Evolutionary conservation across 768 basidiomycete genomes (phyloP).

Genomic region (Boletellus emodensis): DNA sequence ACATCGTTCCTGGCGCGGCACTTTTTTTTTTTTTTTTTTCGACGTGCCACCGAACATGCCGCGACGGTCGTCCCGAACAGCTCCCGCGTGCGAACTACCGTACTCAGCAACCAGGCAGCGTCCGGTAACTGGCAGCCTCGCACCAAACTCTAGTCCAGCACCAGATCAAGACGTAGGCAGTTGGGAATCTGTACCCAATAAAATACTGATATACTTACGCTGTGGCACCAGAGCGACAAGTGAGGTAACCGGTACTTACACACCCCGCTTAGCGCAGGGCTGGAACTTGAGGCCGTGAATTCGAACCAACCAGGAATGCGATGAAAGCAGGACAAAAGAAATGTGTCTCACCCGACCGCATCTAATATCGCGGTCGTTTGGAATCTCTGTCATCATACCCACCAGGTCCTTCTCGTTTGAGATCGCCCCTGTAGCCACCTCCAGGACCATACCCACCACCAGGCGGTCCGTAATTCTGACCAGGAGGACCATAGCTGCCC

Average conservation of each 20-base stretch:
- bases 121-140: neutral
- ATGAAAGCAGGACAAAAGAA: conserved; percentile 24
- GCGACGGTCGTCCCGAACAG: neutral
- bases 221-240: conserved; percentile 26
- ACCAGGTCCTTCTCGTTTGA: conserved; percentile 72
- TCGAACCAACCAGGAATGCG: conserved; percentile 20
- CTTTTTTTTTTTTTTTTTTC: conserved; percentile 17
- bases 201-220: conserved; percentile 37
- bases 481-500: conserved; percentile 40
- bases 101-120: too few species aligned
- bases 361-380: conserved; percentile 79
- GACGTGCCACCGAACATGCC: conserved; percentile 11
- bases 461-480: conserved; percentile 41
- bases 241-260: conserved; percentile 31
- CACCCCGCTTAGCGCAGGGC: conserved; percentile 30
- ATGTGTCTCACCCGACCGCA: conserved; percentile 35
- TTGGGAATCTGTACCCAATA: neutral
- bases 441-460: conserved; percentile 42
- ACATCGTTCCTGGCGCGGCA: conserved; percentile 20
- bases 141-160: conserved; percentile 7
- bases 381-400: conserved; percentile 79
- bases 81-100: too few species aligned
- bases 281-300: conserved; percentile 23
- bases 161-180: conserved; percentile 6
- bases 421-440: conserved; percentile 64